These are phyloP conservation scores for Boletus rubroflammeus DNA, from an alignment of 768 basidiomycete genomes.

Conservation along the genomic window DNA sequence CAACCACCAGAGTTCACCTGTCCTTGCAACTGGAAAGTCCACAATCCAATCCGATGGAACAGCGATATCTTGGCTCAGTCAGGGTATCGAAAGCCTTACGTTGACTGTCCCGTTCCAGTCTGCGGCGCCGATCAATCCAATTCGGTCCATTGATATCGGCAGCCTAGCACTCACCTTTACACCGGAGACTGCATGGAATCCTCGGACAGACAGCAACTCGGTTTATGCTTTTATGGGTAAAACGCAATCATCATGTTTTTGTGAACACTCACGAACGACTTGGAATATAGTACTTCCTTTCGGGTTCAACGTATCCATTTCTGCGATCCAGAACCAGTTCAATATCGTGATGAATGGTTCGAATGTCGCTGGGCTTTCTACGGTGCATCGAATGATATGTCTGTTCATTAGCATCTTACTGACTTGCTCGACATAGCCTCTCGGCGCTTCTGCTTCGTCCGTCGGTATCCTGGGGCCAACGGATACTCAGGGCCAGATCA, in stretches of 20 bases:
- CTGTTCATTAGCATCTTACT: not conserved
- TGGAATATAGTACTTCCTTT: conserved; percentile 58
- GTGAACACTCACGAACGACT: conserved; percentile 1
- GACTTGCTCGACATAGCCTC: conserved; percentile 39
- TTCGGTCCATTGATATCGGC: conserved; percentile 60
- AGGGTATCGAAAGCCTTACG: conserved; percentile 53
- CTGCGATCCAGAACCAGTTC: conserved; percentile 63
- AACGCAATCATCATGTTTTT: conserved; percentile 12
- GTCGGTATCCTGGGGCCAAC: conserved; percentile 49
- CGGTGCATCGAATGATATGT: conserved; percentile 34
- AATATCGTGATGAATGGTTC: conserved; percentile 52
- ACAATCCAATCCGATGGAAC: conserved; percentile 55
- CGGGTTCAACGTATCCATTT: conserved; percentile 58
- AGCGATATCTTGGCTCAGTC: conserved; percentile 62
- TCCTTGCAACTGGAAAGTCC: conserved; percentile 57
- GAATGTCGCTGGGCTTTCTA: conserved; percentile 55
- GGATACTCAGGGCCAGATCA: conserved; percentile 59
- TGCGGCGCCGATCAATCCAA: conserved; percentile 52
- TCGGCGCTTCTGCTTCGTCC: conserved; percentile 60
- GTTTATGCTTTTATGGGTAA: conserved; percentile 56
- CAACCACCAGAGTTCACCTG: conserved; percentile 56
- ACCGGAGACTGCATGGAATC: conserved; percentile 51
- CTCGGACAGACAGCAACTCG: conserved; percentile 52
- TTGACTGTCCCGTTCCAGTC: conserved; percentile 61
- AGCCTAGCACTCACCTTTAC: conserved; percentile 56